Evolutionary conservation across 148 eudicot species (phyloP).

Genomic region (Oxyria digyna): DNA sequence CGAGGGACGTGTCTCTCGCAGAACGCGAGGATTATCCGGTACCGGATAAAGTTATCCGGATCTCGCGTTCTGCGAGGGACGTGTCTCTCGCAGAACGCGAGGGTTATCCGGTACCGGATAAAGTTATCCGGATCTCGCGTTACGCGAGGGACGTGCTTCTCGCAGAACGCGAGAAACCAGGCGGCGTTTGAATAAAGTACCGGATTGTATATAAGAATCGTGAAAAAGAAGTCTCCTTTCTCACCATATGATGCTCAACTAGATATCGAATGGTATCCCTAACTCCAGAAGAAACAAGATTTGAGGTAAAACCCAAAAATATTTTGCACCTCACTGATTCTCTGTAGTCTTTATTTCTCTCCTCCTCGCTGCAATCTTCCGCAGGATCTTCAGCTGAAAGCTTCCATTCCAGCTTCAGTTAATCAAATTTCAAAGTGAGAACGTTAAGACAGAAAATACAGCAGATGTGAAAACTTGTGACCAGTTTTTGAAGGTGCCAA

Average conservation of each 20-base stretch:
- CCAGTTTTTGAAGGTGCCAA: too few species aligned
- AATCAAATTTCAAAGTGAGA: constrained; percentile 11
- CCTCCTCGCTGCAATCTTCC: constrained; percentile 72
- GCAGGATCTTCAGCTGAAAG: constrained; percentile 48
- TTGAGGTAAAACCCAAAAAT: constrained; percentile 90
- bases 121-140: too few species aligned
- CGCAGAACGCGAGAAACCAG: too few species aligned
- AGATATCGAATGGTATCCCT: constrained; percentile 77
- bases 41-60: too few species aligned
- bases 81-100: too few species aligned
- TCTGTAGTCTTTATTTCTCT: constrained; percentile 41
- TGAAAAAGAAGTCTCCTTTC: constrained; percentile 6
- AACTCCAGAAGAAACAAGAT: constrained; percentile 86
- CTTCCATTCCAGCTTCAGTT: constrained; percentile 81
- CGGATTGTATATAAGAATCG: too few species aligned
- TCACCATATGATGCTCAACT: constrained; percentile 84
- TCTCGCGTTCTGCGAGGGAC: too few species aligned
- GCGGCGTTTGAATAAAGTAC: too few species aligned
- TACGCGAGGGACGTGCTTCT: too few species aligned
- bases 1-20: too few species aligned
- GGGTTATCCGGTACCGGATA: too few species aligned
- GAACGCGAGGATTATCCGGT: too few species aligned
- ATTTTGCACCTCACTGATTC: constrained; percentile 71
- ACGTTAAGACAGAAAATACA: background rate
- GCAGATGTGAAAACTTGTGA: background rate